Evolutionary conservation across 2,329 filamentous ascomycete species (phyloP), one percentile per base, ranked within the genome.

Genomic region (Scortechinia acanthostroma): DNA sequence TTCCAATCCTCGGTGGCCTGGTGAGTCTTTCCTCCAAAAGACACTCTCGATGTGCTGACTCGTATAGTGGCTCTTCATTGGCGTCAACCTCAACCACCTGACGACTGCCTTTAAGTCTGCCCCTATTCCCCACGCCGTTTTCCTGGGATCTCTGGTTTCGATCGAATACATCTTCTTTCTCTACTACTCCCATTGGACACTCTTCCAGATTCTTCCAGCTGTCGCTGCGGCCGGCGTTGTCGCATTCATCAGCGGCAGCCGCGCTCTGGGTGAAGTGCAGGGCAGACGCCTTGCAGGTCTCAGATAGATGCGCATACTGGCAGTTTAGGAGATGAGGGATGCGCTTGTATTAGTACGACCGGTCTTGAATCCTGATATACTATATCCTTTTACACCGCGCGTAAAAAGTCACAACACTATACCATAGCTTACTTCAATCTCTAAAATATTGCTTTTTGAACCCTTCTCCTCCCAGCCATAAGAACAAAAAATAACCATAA

Each of bases 141-240:
- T 97, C 71, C 86, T 94, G 53, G 87, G 86, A 44, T 95, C 90
- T 3, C 80, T 98, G 46, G 49, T 95, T 30, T 81, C 83, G 19
- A 87, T 98, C 72, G 93, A 98, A 64, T 86, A 78, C 15, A 82
- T 95, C 46, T 96, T 98, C 68, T 91, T 93, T 71, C 68, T 95
- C 52, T 98, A 98, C 75, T 97, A 97, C 68, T 85, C 78, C 45
- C 80, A 70, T 58, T 96, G 91, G 91, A 95, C 84, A 58, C 73
- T 98, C 42, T 95, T 97, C 74, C 85, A 95, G 70, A 81, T 80
- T 14, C 72, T 98, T 43, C 91, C 90, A 3, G 82, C 81, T 21
- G 81, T 85, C 45, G 73, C 73, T 23, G 66, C 82, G 37, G 77
- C 93, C 22, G 81, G 83, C 15, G 65, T 76, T 21, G 77, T 90